Evolutionary conservation across 2,329 filamentous ascomycete species (phyloP).

Genomic region (Alternaria conjuncta): DNA sequence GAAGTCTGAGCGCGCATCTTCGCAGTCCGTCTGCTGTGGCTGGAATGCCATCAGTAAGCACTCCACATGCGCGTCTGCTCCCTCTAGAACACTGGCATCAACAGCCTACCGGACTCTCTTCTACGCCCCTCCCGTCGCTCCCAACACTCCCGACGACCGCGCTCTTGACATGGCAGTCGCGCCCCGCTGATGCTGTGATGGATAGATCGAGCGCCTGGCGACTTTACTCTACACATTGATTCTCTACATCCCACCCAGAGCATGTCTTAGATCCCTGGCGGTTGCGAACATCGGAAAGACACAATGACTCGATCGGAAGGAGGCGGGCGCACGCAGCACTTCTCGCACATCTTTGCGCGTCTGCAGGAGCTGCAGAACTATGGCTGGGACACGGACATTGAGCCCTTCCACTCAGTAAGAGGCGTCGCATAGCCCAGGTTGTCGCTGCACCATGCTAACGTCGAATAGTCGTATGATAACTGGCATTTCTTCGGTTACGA

Average conservation of each 20-base stretch:
- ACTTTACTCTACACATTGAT: neutral
- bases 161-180: conserved; percentile 8
- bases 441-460: conserved; percentile 21
- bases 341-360: conserved; percentile 43
- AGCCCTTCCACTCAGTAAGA: conserved; percentile 56
- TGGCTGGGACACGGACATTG: conserved; percentile 49
- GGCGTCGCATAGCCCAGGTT: neutral
- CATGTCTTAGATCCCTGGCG: conserved; percentile 7
- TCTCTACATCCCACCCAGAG: conserved; percentile 3
- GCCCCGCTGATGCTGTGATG: neutral
- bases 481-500: conserved; percentile 66
- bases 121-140: conserved; percentile 3
- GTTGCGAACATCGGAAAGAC: conserved; percentile 9
- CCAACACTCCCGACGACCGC: neutral
- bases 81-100: neutral
- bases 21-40: conserved; percentile 10
- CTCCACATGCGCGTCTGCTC: conserved; percentile 9
- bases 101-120: neutral
- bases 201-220: neutral
- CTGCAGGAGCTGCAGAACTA: conserved; percentile 50
- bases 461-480: conserved; percentile 76
- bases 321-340: conserved; percentile 28
- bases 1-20: conserved; percentile 11
- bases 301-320: conserved; percentile 24
- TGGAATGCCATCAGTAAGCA: conserved; percentile 20